Evolutionary conservation across 1,284 basidiomycete species (phyloP).

Genomic region (Bjerkandera adusta): DNA sequence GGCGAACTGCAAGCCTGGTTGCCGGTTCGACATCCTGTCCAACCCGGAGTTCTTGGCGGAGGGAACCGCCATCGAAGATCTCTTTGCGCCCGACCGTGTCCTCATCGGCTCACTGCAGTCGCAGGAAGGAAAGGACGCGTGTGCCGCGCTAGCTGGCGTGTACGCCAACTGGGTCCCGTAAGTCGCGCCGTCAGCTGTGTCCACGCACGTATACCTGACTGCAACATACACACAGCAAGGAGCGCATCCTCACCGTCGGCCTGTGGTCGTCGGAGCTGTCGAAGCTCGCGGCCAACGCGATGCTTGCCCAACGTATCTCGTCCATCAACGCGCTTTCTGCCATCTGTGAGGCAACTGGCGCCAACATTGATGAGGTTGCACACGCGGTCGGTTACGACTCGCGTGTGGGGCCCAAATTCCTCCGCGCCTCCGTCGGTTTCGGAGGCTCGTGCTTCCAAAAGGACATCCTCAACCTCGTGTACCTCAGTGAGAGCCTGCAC

Average conservation of each 20-base stretch:
- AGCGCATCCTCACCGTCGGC: constrained; percentile 90
- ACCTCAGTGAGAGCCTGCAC: constrained; percentile 92
- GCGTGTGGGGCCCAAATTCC: constrained; percentile 94
- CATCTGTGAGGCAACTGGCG: constrained; percentile 99
- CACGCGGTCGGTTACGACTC: constrained; percentile 92
- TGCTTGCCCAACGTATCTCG: constrained; percentile 98
- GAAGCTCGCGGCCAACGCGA: constrained; percentile 98
- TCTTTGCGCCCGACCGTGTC: constrained; percentile 90
- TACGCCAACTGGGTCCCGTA: constrained; percentile 97
- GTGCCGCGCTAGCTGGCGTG: constrained; percentile 71
- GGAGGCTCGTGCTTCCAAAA: constrained; percentile 99
- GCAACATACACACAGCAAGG: too few species aligned
- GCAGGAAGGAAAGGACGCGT: constrained; percentile 81
- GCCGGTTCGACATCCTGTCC: constrained; percentile 96
- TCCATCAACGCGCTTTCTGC: constrained; percentile 98
- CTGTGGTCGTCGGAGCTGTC: constrained; percentile 98
- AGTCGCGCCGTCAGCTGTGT: too few species aligned
- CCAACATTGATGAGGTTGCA: constrained; percentile 97
- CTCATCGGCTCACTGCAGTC: constrained; percentile 96
- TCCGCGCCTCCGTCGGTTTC: constrained; percentile 95
- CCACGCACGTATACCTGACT: neutral
- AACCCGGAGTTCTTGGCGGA: constrained; percentile 99
- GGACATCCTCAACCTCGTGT: constrained; percentile 98
- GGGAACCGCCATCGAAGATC: constrained; percentile 92
- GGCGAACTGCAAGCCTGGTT: constrained; percentile 91